Evolutionary conservation across 371 early-diverging fungal species (phyloP), one percentile per base, ranked within the genome.

Genomic region (Zychaea mexicana): DNA sequence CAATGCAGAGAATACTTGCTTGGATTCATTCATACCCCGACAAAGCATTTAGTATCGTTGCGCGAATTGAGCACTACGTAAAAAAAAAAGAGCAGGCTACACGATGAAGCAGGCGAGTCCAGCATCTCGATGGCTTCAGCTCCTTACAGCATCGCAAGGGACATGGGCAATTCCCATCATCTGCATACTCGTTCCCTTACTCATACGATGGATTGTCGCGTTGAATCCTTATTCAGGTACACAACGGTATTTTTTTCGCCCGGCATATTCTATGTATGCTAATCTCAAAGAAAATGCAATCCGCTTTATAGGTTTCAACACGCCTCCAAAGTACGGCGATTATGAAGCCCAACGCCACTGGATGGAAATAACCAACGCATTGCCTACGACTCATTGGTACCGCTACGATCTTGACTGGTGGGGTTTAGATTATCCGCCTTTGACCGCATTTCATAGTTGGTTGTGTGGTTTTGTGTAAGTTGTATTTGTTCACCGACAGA

Each of bases 301-400:
- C n/a, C n/a, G n/a, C n/a, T n/a, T n/a, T n/a, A 1, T 24, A 81
- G 79, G 76, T 21, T 71, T 57, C 38, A 72, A 73, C 26, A 78
- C 72, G 12, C 90, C 92, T 3, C 98, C 97, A 12, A 72, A 91
- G 70, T 92, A 73, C 74, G 98, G 98, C 30, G 98, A 98, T 78
- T 98, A 94, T 77, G 97, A 98, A 69, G 97, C 98, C 4, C 98
- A 98, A 69, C 83, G 98, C 26, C 97, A 98, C 74, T 98, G 97
- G 97, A 90, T 98, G 90, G 97, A 97, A 73, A 76, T 97, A 32
- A 96, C 97, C 0, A 66, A 76, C 4, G 88, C 94, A 64, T 70
- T 96, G 52, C 94, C 96, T 0, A 64, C 82, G 13, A 67, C 69
- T 12, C 69, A 90, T 62, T 98, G 98, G 98, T 98, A 98, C 73